Conservation (phyloP, 257 asterid genomes). For the Echites panduratus region DNA sequence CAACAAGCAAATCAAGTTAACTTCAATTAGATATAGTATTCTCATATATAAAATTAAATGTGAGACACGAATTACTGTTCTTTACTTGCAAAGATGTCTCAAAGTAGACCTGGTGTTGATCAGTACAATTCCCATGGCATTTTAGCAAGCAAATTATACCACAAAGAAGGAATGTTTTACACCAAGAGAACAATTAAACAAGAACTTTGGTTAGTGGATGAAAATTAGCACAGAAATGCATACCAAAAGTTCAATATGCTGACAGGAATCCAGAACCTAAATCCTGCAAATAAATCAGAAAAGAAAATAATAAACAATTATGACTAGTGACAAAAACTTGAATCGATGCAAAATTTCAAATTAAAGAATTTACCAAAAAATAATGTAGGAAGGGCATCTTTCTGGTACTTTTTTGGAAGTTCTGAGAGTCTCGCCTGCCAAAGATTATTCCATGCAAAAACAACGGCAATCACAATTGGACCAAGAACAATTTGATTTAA, state of each 20-base stretch:
- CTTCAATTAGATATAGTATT: not conserved
- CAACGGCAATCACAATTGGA: conserved; percentile 71
- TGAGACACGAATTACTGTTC: not conserved
- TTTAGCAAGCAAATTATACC: not conserved
- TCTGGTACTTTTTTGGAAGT: conserved; percentile 82
- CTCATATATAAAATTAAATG: not conserved
- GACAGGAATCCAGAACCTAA: conserved; percentile 96
- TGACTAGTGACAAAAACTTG: conserved; percentile 6
- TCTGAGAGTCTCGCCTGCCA: conserved; percentile 85
- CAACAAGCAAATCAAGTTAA: not conserved
- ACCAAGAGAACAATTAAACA: not conserved
- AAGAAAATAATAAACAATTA: not conserved
- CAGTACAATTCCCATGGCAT: not conserved
- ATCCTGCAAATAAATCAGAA: conserved; percentile 47
- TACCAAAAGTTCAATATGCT: conserved; percentile 89
- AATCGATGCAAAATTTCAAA: not conserved
- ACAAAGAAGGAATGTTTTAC: not conserved
- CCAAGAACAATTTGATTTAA: conserved; percentile 79
- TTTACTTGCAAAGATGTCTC: not conserved
- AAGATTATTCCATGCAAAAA: conserved; percentile 89
- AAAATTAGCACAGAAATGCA: conserved; percentile 13
- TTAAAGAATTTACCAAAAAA: conserved; percentile 48
- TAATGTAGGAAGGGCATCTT: conserved; percentile 83
- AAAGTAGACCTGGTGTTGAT: not conserved
- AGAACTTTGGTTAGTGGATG: not conserved